These are phyloP conservation scores for Colletotrichum lentis DNA, from an alignment of 2,329 filamentous ascomycete genomes.

Conservation along the genomic window DNA sequence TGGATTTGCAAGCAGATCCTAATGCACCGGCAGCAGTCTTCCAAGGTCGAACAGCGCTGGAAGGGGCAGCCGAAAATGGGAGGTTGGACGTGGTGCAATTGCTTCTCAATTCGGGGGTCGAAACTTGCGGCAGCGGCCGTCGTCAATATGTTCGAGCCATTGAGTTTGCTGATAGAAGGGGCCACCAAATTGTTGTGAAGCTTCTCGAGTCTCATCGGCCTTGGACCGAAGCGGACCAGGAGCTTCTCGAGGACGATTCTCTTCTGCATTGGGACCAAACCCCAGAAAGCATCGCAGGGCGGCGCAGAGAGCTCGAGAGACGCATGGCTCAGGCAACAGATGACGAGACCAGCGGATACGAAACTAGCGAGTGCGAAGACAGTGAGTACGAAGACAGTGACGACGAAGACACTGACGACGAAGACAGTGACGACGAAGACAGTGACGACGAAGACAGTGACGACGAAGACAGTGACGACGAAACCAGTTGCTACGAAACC, in stretches of 20 bases:
- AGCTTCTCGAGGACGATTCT: neutral
- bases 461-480: neutral
- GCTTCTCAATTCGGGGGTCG: neutral
- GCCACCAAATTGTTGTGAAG: neutral
- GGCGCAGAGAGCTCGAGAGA: neutral
- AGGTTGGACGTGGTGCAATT: neutral
- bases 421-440: too few species aligned
- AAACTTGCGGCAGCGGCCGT: neutral
- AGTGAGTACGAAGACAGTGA: too few species aligned
- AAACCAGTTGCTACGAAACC: too few species aligned
- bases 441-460: neutral
- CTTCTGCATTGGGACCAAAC: neutral
- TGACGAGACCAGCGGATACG: neutral
- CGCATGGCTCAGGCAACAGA: neutral
- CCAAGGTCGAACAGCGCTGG: neutral
- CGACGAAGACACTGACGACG: too few species aligned
- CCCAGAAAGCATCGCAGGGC: neutral
- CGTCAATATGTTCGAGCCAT: slow-evolving; percentile 9
- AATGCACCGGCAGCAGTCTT: accelerated
- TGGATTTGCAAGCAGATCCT: neutral
- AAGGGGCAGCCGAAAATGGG: neutral
- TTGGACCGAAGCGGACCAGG: neutral
- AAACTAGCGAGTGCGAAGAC: too few species aligned
- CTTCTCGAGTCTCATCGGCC: neutral
- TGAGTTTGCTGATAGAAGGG: neutral